phyloP scores from a whole-genome alignment of 345 rosid species.

The Murraya paniculata region DNA sequence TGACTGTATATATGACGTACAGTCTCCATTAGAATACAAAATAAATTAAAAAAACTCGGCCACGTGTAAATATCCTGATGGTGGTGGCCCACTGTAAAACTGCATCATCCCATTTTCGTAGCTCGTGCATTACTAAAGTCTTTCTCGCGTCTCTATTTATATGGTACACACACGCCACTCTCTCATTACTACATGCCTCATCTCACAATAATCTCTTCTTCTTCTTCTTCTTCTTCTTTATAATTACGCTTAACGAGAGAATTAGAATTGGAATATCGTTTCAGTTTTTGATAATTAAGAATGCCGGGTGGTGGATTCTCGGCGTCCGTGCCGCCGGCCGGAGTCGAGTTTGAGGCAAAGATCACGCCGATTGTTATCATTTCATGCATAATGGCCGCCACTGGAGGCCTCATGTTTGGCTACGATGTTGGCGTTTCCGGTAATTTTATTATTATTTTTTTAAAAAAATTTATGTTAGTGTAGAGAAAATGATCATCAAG shows the following conservation, averaged over 20 bases:
- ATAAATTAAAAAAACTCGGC: background rate
- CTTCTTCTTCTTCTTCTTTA: background rate
- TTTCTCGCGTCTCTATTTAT: slow-evolving; percentile 18
- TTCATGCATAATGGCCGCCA: slow-evolving; percentile 93
- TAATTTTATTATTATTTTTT: slow-evolving; percentile 16
- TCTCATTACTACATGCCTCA: background rate
- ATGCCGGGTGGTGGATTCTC: slow-evolving; percentile 84
- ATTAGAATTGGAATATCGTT: background rate
- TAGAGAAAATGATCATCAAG: background rate
- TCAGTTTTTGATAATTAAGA: background rate
- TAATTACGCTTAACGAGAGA: background rate
- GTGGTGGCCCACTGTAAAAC: slow-evolving; percentile 28
- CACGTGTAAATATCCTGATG: slow-evolving; percentile 32
- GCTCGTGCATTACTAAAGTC: background rate
- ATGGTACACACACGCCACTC: background rate
- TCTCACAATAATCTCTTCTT: background rate
- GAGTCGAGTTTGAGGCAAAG: slow-evolving; percentile 85
- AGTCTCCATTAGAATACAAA: background rate
- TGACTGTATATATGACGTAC: background rate
- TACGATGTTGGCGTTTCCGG: slow-evolving; percentile 95
- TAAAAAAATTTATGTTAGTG: background rate
- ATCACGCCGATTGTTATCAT: slow-evolving; percentile 85
- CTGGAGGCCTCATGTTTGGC: slow-evolving; percentile 98
- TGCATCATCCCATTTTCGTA: slow-evolving; percentile 20
- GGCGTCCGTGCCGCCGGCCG: slow-evolving; percentile 41